phyloP scores from a whole-genome alignment of 2,329 filamentous ascomycete species.

The Emericellopsis cladophorae region DNA sequence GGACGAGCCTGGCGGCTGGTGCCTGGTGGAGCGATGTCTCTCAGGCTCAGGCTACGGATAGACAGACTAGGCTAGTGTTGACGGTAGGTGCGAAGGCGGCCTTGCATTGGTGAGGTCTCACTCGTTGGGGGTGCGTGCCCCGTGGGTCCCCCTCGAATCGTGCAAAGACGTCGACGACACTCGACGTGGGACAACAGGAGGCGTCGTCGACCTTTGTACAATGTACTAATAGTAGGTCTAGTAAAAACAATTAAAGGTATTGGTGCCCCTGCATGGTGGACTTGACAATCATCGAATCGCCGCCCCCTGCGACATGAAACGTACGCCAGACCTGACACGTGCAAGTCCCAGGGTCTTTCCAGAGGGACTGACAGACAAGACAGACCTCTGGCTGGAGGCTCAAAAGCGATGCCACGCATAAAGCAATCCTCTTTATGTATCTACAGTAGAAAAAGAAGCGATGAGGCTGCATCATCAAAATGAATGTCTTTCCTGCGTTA shows the following conservation, averaged over 20 bases:
- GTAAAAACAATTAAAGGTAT: neutral
- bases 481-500: too few species aligned
- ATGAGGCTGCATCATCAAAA: too few species aligned
- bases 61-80: neutral
- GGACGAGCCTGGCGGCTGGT: neutral
- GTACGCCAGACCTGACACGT: neutral
- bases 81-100: neutral
- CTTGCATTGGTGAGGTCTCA: neutral
- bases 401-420: too few species aligned
- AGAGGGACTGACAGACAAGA: too few species aligned
- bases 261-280: neutral
- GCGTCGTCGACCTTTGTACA: neutral
- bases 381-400: too few species aligned
- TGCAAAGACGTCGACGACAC: too few species aligned
- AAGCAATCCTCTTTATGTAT: too few species aligned
- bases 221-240: too few species aligned
- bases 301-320: neutral
- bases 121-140: neutral
- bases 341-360: neutral
- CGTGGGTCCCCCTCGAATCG: too few species aligned
- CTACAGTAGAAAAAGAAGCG: neutral
- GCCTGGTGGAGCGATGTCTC: slow-evolving; percentile 2
- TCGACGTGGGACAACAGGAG: neutral
- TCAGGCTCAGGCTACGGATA: neutral
- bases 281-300: neutral